Conservation (phyloP, 1,284 basidiomycete genomes). For the Leccinum subfulvum region DNA sequence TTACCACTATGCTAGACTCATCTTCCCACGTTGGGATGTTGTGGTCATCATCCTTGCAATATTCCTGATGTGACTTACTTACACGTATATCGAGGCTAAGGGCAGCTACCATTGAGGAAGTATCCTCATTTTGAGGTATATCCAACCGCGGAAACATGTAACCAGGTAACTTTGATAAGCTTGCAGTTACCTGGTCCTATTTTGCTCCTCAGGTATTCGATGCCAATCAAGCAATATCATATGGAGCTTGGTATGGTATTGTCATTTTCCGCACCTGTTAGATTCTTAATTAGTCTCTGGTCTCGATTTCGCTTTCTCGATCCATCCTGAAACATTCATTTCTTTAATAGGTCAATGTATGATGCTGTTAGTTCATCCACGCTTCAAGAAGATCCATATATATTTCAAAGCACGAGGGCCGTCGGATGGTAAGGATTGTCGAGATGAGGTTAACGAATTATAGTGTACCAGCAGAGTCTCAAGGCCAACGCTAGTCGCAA, state of each 20-base stretch:
- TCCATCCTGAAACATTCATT: constrained; percentile 1
- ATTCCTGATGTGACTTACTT: constrained; percentile 80
- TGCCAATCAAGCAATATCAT: constrained; percentile 18
- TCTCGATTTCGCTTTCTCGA: constrained; percentile 13
- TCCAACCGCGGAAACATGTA: neutral
- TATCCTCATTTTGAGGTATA: constrained; percentile 85
- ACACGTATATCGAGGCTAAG: constrained; percentile 98
- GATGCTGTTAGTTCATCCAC: constrained; percentile 89
- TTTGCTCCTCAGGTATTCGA: constrained; percentile 42
- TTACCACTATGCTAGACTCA: constrained; percentile 57
- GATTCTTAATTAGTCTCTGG: constrained; percentile 20
- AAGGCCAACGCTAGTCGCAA: constrained; percentile 38
- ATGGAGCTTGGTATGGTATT: constrained; percentile 10
- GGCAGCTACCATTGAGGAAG: constrained; percentile 96
- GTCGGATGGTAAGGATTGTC: constrained; percentile 16
- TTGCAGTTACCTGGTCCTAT: constrained; percentile 56
- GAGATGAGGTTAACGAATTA: constrained; percentile 6
- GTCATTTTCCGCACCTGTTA: constrained; percentile 1
- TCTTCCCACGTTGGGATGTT: constrained; percentile 99
- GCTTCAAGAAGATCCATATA: constrained; percentile 80
- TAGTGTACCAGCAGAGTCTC: constrained; percentile 5
- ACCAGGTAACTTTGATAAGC: constrained; percentile 4
- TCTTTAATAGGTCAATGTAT: constrained; percentile 64
- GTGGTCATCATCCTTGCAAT: constrained; percentile 92
- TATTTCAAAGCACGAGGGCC: constrained; percentile 55